Conservation (phyloP, 345 rosid species). For the Eucalyptus curtisii region DNA sequence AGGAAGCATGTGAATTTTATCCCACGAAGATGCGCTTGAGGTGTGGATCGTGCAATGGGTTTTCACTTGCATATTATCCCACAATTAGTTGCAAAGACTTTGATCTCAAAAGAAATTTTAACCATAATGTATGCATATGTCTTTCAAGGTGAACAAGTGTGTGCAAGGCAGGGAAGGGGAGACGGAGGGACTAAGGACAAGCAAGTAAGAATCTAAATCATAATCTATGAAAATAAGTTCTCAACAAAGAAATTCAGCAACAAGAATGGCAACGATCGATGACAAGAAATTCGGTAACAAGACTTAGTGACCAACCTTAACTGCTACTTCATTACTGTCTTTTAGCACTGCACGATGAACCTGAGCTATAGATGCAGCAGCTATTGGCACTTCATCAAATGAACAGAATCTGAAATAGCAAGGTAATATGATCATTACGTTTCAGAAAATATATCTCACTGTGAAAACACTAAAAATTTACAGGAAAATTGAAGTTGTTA, state of each 20-base stretch:
- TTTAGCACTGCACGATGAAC: slow-evolving; percentile 69
- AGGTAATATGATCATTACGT: not conserved
- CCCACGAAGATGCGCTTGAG: not conserved
- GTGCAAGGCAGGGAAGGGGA: not conserved
- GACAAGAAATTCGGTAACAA: not conserved
- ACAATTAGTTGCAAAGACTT: not conserved
- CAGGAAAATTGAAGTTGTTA: not conserved
- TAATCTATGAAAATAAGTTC: not conserved
- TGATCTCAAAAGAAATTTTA: not conserved
- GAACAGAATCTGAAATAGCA: slow-evolving; percentile 45
- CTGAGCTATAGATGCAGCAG: slow-evolving; percentile 97
- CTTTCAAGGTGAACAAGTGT: not conserved
- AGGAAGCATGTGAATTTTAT: not conserved
- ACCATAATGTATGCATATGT: not conserved
- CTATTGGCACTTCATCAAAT: slow-evolving; percentile 79
- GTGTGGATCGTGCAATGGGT: not conserved
- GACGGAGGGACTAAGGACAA: not conserved
- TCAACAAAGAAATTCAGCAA: not conserved
- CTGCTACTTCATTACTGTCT: slow-evolving; percentile 59
- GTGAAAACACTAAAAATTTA: not conserved
- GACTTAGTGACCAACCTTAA: slow-evolving; percentile 41
- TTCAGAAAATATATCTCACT: not conserved
- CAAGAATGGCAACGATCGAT: not conserved
- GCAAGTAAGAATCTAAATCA: not conserved
- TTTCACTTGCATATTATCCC: not conserved